Conservation (phyloP, 2,329 filamentous ascomycete genomes). For the Stagonosporopsis cucurbitacearum region DNA sequence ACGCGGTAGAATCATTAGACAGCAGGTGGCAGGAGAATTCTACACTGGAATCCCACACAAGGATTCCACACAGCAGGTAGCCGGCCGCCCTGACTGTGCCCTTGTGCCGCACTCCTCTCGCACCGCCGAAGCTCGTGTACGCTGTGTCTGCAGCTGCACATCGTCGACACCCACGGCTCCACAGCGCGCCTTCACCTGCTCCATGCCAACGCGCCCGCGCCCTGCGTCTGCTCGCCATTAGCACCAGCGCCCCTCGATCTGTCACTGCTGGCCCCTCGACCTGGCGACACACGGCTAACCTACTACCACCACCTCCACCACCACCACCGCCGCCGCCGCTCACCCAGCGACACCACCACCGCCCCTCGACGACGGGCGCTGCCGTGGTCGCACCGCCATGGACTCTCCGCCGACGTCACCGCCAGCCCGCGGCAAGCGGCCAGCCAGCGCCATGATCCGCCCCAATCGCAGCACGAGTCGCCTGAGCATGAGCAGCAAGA, state of each 20-base stretch:
- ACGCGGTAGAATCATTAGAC: no score
- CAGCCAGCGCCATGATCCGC: slow-evolving; percentile 81
- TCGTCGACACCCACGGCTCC: background rate
- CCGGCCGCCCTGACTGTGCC: slow-evolving; percentile 4
- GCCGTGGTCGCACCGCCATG: slow-evolving; percentile 40
- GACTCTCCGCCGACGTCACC: slow-evolving; percentile 50
- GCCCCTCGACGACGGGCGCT: slow-evolving; percentile 23
- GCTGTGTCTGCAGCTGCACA: slow-evolving; percentile 3
- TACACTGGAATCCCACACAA: no score
- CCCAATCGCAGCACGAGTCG: slow-evolving; percentile 81
- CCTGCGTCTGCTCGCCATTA: background rate
- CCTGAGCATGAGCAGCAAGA: slow-evolving; percentile 81
- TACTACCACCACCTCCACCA: slow-evolving; percentile 13
- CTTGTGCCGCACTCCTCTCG: background rate
- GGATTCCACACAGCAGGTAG: no score
- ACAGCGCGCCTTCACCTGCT: slow-evolving; percentile 14
- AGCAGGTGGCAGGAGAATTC: no score
- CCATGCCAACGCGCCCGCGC: background rate
- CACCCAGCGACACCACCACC: slow-evolving; percentile 23
- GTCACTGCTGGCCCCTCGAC: slow-evolving; percentile 1
- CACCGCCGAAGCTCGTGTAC: slow-evolving; percentile 6
- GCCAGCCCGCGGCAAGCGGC: slow-evolving; percentile 61
- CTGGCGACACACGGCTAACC: slow-evolving; percentile 10
- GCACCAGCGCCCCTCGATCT: background rate
- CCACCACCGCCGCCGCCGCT: slow-evolving; percentile 14